Evolutionary conservation across 176 grass and related monocot species (phyloP).

Genomic region (Juncus effusus): DNA sequence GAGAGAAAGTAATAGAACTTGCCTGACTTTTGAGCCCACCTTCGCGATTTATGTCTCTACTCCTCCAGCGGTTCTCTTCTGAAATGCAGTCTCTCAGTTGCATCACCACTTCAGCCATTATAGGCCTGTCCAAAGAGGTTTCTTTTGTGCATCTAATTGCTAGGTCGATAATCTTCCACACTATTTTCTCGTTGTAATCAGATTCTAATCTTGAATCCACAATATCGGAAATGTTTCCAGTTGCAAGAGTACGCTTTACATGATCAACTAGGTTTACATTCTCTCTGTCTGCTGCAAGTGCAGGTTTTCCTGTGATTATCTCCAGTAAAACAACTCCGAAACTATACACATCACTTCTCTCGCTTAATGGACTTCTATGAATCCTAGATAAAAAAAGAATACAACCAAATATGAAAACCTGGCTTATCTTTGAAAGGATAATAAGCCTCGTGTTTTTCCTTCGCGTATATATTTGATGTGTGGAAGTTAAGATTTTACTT

Average conservation of each 20-base stretch:
- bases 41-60: not conserved
- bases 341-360: slow-evolving; percentile 11
- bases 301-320: not conserved
- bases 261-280: slow-evolving; percentile 16
- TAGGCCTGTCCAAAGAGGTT: no score
- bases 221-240: slow-evolving; percentile 7
- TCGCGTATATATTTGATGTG: no score
- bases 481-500: no score
- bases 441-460: no score
- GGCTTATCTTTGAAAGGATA: no score
- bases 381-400: slow-evolving; percentile 5
- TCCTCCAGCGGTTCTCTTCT: slow-evolving; percentile 18
- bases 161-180: not conserved
- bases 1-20: slow-evolving; percentile 6
- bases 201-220: not conserved
- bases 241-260: slow-evolving; percentile 3
- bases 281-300: not conserved
- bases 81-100: slow-evolving; percentile 14
- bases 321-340: no score
- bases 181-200: not conserved
- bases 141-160: no score
- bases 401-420: not conserved
- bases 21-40: not conserved
- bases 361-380: not conserved
- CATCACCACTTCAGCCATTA: no score